Evolutionary conservation across 352 stramenopile genomes (phyloP), one percentile per base, ranked within the genome.

Genomic region (Phytophthora pisi): DNA sequence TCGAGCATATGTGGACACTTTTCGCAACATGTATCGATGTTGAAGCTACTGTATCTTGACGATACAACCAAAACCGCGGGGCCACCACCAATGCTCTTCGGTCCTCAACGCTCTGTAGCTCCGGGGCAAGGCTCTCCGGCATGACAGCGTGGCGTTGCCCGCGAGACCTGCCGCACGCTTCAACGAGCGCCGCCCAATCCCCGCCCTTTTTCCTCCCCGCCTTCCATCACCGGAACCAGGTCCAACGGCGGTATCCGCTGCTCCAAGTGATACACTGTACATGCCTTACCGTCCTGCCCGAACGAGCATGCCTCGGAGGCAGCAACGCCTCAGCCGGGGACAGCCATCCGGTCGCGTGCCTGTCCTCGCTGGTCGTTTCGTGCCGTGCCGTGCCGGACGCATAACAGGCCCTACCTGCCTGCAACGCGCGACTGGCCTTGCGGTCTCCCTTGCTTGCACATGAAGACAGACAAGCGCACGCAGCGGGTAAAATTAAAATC

Each of bases 241-340:
- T 64, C 11, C 55, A 70, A 65, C 62, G 55, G 55, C 62, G 55
- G 62, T 47, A 65, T 54, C 40, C 31, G 31, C 8, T 36, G 10
- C 31, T 36, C 31, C 20, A 20, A 20, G 20, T 20, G 20, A 20
- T 20, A 20, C n/a, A n/a, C n/a, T n/a, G n/a, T n/a, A n/a, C 20
- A 20, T 20, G 20, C 20, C 20, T 20, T 20, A 20, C 20, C 20
- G 20, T 20, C 20, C 20, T 20, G 20, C 20, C 20, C 20, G 20
- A 20, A 20, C 20, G 20, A 20, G 20, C 20, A 20, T 20, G 20
- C 20, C 20, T 20, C 20, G 9, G 31, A 38, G 31, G 11, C 31
- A 38, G 31, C 31, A 10, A 10, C 31, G 31, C 31, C 11, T 38
- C 4, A 8, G 7, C 31, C 31, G 28, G 9, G 34, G 34, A 40